Evolutionary conservation across 371 early-diverging fungal species (phyloP).

Genomic region (Apophysomyces sp.): DNA sequence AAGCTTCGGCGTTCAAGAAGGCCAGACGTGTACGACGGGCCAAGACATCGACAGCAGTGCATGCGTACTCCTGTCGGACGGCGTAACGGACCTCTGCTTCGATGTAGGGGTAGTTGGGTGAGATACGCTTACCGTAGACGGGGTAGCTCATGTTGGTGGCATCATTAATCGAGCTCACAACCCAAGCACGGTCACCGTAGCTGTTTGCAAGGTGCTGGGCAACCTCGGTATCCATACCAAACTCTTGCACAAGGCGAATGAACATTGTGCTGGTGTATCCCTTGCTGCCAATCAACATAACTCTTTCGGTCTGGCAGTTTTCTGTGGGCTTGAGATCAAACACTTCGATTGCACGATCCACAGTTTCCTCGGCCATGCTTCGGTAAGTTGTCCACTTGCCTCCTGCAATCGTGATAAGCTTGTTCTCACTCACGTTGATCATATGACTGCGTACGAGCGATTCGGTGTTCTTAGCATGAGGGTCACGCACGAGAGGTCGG

Average conservation of each 20-base stretch:
- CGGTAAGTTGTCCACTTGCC: constrained; percentile 99
- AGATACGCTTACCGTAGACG: constrained; percentile 78
- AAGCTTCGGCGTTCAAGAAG: constrained; percentile 94
- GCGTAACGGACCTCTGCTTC: constrained; percentile 97
- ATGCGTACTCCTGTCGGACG: constrained; percentile 91
- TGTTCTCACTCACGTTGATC: constrained; percentile 83
- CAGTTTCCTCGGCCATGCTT: constrained; percentile 97
- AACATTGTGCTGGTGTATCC: constrained; percentile 88
- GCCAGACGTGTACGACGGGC: constrained; percentile 94
- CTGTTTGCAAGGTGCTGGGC: constrained; percentile 90
- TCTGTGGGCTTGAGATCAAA: constrained; percentile 60
- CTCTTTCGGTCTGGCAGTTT: constrained; percentile 73
- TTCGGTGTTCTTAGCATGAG: constrained; percentile 87
- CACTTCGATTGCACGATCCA: constrained; percentile 85
- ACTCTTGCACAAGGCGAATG: constrained; percentile 88
- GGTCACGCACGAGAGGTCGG: constrained; percentile 98
- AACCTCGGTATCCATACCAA: constrained; percentile 92
- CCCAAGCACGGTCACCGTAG: constrained; percentile 97
- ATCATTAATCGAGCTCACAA: constrained; percentile 80
- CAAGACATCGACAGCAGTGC: constrained; percentile 93
- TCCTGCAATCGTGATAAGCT: constrained; percentile 96
- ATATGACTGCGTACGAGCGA: constrained; percentile 97
- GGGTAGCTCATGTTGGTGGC: constrained; percentile 77
- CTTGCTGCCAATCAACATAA: constrained; percentile 86
- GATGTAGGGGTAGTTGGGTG: constrained; percentile 89